These are phyloP conservation scores for Penicillium hordei DNA, from an alignment of 2,329 filamentous ascomycete species.

Conservation along the genomic window DNA sequence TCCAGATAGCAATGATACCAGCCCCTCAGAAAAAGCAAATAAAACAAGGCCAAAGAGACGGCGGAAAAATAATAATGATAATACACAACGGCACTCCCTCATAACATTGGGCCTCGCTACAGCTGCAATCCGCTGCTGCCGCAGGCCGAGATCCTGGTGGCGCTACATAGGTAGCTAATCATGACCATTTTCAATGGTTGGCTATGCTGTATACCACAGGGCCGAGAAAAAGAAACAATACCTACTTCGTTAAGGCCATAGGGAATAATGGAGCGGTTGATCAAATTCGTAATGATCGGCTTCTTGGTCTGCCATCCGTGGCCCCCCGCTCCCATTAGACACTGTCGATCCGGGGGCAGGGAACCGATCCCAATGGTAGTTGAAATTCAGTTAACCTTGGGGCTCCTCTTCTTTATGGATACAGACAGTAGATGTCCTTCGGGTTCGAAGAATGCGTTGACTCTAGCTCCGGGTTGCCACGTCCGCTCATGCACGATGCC, in stretches of 20 bases:
- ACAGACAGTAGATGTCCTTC: not conserved
- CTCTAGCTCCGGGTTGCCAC: conserved; percentile 7
- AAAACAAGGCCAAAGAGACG: not conserved
- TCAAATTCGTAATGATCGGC: conserved; percentile 1
- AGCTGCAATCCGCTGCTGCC: not conserved
- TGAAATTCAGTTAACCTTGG: not conserved
- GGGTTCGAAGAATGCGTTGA: not conserved
- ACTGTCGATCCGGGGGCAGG: conserved; percentile 23
- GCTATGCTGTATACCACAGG: not conserved
- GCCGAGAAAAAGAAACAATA: not conserved
- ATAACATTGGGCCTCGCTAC: conserved; percentile 7
- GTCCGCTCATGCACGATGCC: conserved; percentile 5
- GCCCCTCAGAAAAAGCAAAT: not conserved
- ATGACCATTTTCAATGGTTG: not conserved
- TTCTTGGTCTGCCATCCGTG: conserved; percentile 1
- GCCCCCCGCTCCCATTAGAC: conserved; percentile 1
- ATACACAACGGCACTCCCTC: not conserved
- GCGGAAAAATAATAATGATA: not conserved
- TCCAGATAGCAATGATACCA: not conserved
- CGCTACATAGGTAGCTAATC: not conserved
- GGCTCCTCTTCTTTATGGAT: not conserved
- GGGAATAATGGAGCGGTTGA: not conserved
- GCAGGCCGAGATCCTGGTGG: not conserved
- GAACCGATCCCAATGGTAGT: conserved; percentile 22
- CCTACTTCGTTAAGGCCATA: not conserved